phyloP scores from a whole-genome alignment of 2,329 filamentous ascomycete genomes.

The Moelleriella libera region DNA sequence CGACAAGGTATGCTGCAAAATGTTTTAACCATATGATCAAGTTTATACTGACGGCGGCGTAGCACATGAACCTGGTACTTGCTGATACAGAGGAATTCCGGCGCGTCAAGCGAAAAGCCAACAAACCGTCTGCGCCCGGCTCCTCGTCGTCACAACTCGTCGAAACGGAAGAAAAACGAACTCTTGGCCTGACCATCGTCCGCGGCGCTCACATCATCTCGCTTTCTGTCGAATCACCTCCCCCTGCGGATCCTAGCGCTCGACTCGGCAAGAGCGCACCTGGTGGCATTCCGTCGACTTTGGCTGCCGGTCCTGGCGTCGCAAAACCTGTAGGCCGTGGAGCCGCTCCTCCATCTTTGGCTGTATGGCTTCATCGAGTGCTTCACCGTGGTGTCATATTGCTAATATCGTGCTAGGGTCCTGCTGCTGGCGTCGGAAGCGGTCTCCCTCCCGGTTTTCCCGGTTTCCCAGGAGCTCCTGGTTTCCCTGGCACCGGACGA shows the following conservation, averaged over 20 bases:
- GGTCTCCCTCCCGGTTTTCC: constrained; percentile 48
- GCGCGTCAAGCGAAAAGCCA: constrained; percentile 71
- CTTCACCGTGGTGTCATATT: background rate
- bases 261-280: constrained; percentile 68
- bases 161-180: constrained; percentile 92
- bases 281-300: constrained; percentile 52
- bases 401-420: constrained; percentile 34
- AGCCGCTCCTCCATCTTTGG: constrained; percentile 56
- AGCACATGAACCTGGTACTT: constrained; percentile 99
- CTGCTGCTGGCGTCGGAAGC: constrained; percentile 73
- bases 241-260: constrained; percentile 82
- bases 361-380: constrained; percentile 32
- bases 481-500: constrained; percentile 31
- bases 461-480: constrained; percentile 34
- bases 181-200: constrained; percentile 87
- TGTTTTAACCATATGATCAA: background rate
- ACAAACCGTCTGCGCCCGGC: constrained; percentile 54
- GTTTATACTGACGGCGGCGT: background rate
- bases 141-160: constrained; percentile 50
- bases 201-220: constrained; percentile 92
- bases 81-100: constrained; percentile 98
- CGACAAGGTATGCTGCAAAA: constrained; percentile 57
- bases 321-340: constrained; percentile 84
- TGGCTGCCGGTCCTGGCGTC: constrained; percentile 77
- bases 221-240: constrained; percentile 87